These are phyloP conservation scores for Asclepias syriaca DNA, from an alignment of 257 asterid genomes.

Conservation along the genomic window DNA sequence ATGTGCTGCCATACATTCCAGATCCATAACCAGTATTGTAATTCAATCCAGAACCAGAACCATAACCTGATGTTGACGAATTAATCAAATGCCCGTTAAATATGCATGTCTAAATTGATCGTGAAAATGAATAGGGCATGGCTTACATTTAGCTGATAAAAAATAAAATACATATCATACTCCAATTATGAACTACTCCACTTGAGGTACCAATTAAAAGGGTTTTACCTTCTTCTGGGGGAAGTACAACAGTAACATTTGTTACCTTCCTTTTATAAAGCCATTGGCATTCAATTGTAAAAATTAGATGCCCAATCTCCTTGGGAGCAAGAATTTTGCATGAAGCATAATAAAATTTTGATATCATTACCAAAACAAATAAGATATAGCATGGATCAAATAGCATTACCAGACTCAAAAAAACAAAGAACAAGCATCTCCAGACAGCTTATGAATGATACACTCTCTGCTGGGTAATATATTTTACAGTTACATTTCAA, in stretches of 20 bases:
- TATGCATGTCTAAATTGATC: not conserved
- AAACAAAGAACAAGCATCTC: not conserved
- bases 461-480: not conserved
- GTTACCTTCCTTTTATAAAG: not conserved
- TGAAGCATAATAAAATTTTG: not conserved
- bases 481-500: not conserved
- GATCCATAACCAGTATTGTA: conserved; percentile 67
- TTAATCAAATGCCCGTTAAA: not conserved
- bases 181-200: not conserved
- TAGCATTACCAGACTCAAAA: not conserved
- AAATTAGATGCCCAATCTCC: not conserved
- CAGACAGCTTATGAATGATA: not conserved
- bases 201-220: not conserved
- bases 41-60: conserved; percentile 57
- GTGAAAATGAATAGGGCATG: not conserved
- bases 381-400: not conserved
- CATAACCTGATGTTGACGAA: conserved; percentile 41
- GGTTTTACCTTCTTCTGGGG: not conserved
- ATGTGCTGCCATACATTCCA: conserved; percentile 42
- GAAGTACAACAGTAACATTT: not conserved
- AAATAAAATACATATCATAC: not conserved
- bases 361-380: not conserved
- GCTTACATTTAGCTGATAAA: not conserved
- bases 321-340: not conserved
- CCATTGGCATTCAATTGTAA: not conserved